Base-by-base conservation (phyloP, 495 filamentous ascomycete genomes). In the Xeromyces bisporus region DNA sequence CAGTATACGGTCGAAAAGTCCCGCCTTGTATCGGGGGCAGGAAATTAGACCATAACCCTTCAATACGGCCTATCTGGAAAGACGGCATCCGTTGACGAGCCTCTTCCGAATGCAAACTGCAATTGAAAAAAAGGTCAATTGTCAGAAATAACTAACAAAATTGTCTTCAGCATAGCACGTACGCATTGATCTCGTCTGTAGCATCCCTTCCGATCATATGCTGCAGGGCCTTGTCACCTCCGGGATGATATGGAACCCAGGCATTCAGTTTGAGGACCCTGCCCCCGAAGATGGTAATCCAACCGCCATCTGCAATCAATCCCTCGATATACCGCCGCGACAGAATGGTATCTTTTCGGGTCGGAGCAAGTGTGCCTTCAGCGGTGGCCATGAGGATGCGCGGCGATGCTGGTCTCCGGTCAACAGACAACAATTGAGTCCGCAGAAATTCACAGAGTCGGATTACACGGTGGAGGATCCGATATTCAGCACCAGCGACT, bases 161-260 rank as follows among this genome's bases (percentile, higher is more conserved):
- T 38, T 6, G 6, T 15, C 15, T 13, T 29, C 28, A 15, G 27
- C 13, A 3, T 13, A 24, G 34, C 20, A 74, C 82, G 34, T 67
- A 93, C 82, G 71, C 77, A 53, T 79, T 84, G 44, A 94, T 76
- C 55, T 96, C 89, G 53, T 94, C 84, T 11, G 89, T 94, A 23
- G 83, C 91, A 73, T 97, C 89, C 56, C 82, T 70, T 31, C 89
- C 89, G 30, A 97, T 75, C 84, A 96, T 87, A 50, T 97, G 89
- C 53, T 70, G 61, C 38, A 97, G 93, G 14, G 91, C 68, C 54
- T 83, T 92, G 43, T 86, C 79, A 28, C 89, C 89, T 33, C 89
- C 89, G 10, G 89, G 89, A 45, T 97, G 89, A 46, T 74, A 96
- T 30, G 69, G 67, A 18, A 87, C 60, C 79, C 80, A 97, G 17